Conservation (phyloP, 176 grass and related monocot genomes). For the Otatea glauca region DNA sequence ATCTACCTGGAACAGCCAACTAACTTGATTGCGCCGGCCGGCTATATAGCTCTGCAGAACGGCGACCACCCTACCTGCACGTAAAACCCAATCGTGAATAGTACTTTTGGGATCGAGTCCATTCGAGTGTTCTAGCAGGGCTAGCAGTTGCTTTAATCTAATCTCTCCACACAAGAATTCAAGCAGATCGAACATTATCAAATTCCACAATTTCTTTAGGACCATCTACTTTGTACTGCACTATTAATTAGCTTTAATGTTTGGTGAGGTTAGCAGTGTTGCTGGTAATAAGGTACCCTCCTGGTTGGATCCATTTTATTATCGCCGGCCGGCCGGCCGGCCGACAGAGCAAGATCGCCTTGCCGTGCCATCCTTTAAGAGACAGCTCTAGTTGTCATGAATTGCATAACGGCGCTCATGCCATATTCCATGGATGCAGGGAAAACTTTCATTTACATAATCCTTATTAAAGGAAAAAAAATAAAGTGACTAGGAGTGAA, state of each 20-base stretch:
- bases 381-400: neutral
- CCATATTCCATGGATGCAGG: neutral
- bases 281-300: neutral
- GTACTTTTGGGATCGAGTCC: neutral
- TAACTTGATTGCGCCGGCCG: slow-evolving; percentile 33
- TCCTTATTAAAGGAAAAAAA: neutral
- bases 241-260: slow-evolving; percentile 2
- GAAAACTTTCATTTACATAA: slow-evolving; percentile 1
- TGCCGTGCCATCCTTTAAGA: slow-evolving; percentile 26
- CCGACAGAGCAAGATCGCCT: neutral
- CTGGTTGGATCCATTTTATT: slow-evolving; percentile 10
- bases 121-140: neutral
- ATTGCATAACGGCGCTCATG: neutral
- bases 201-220: slow-evolving; percentile 23
- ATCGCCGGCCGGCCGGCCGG: neutral
- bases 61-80: neutral
- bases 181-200: slow-evolving; percentile 35
- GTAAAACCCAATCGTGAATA: slow-evolving; percentile 38
- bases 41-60: neutral
- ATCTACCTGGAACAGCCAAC: slow-evolving; percentile 43
- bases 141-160: neutral
- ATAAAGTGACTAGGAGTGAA: slow-evolving; percentile 16
- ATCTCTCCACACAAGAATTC: neutral
- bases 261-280: slow-evolving; percentile 11
- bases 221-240: neutral